phyloP scores from a whole-genome alignment of 2,329 filamentous ascomycete species.

The Penicillium sp. region DNA sequence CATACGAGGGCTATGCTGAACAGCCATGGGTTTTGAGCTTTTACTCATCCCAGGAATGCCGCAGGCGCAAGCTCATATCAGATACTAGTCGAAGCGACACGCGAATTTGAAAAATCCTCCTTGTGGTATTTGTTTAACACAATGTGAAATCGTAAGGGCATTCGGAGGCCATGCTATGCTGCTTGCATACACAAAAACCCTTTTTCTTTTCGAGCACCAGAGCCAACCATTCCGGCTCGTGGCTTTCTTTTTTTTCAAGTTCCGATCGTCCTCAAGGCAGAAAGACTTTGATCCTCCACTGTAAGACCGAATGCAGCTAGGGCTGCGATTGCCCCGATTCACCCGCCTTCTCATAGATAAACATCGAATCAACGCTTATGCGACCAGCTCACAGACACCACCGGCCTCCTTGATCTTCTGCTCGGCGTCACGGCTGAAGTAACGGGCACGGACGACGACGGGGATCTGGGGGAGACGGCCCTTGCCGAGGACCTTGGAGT shows the following conservation, averaged over 20 bases:
- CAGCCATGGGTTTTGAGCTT: neutral
- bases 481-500: conserved; percentile 99
- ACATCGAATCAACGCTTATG: conserved; percentile 57
- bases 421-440: conserved; percentile 95
- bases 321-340: conserved; percentile 31
- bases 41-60: neutral
- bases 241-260: conserved; percentile 31
- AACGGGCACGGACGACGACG: conserved; percentile 90
- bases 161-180: conserved; percentile 39
- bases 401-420: conserved; percentile 98
- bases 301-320: conserved; percentile 31
- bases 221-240: conserved; percentile 28
- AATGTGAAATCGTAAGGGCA: conserved; percentile 39
- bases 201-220: conserved; percentile 36
- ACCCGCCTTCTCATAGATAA: conserved; percentile 29
- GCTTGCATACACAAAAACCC: conserved; percentile 37
- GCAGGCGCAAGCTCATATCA: neutral
- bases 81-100: neutral
- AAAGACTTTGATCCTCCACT: conserved; percentile 30
- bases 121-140: conserved; percentile 39
- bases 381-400: conserved; percentile 92
- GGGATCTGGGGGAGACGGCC: conserved; percentile 91
- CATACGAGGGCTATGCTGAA: neutral
- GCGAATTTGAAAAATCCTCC: conserved; percentile 25
- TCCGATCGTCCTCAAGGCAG: conserved; percentile 25